These are phyloP conservation scores for Chlorella sp. DNA, from an alignment of 139 green algal genomes.

Conservation along the genomic window DNA sequence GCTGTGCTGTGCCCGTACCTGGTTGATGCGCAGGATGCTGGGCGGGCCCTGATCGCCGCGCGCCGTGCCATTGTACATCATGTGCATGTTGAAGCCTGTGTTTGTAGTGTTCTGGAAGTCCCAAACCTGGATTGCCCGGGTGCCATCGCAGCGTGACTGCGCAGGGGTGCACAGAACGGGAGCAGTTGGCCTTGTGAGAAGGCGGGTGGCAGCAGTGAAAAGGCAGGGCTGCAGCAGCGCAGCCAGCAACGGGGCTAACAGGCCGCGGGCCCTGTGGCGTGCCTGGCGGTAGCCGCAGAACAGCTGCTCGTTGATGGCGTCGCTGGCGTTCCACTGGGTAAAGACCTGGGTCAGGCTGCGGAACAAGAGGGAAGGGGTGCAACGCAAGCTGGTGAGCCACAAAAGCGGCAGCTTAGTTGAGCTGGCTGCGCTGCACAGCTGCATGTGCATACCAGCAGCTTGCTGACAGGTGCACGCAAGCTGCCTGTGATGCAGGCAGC, in stretches of 20 bases:
- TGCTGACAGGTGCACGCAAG: too few species aligned
- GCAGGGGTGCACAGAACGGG: neutral
- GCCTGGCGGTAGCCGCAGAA: slow-evolving; percentile 71
- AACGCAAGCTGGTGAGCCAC: too few species aligned
- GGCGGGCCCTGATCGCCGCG: slow-evolving; percentile 11
- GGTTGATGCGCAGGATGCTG: slow-evolving; percentile 37
- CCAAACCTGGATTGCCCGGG: slow-evolving; percentile 31
- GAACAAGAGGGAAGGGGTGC: too few species aligned
- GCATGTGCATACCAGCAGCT: too few species aligned
- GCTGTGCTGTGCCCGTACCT: slow-evolving; percentile 5
- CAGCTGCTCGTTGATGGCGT: slow-evolving; percentile 46
- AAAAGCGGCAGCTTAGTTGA: too few species aligned
- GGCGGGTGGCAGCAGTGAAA: too few species aligned
- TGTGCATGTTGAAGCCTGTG: slow-evolving; percentile 17
- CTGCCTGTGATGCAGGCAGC: too few species aligned
- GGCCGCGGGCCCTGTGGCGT: too few species aligned
- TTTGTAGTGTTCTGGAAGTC: slow-evolving; percentile 47
- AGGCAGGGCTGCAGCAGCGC: neutral
- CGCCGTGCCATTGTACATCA: slow-evolving; percentile 62
- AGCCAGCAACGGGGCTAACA: too few species aligned
- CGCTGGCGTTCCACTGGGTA: neutral
- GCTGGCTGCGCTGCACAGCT: too few species aligned
- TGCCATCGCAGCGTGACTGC: slow-evolving; percentile 38
- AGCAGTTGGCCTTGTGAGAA: too few species aligned
- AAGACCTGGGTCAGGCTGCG: slow-evolving; percentile 6